Evolutionary conservation across 306 rosid genomes (phyloP), one percentile per base, ranked within the genome.

Genomic region (Cucurbita moschata): DNA sequence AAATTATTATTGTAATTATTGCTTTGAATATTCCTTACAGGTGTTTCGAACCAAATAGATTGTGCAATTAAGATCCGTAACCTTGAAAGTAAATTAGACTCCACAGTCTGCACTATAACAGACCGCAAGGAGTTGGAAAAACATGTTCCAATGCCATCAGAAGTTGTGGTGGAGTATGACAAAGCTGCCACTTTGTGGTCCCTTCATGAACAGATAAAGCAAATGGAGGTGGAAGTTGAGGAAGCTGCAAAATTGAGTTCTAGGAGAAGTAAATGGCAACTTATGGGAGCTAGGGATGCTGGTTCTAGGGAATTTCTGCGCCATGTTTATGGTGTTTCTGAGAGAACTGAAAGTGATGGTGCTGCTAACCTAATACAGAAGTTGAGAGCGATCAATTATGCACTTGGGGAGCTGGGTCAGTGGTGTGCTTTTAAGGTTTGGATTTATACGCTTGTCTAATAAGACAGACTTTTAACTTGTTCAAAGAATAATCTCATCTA

Each of bases 201-300:
- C 75, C 87, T 94, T 49, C 99, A 94, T 26, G 97, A 94, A 81
- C 99, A 89, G 86, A 87, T 94, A 82, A 94, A 91, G 81, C 91
- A 88, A 77, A 91, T 94, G 94, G 99, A 94, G 81, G 71, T 74
- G 72, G 99, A 94, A 86, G 99, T 94, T 74, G 99, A 94, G 86
- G 96, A 91, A 65, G 97, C 99, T 78, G 96, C 99, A 68, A 91
- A 94, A 79, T 85, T 83, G 26, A 94, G 99, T 78, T 91, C 95
- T 74, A 89, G 97, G 81, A 87, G 86, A 88, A 94, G 99, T 81
- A 94, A 94, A 88, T 94, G 99, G 99, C 99, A 94, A 79, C 92
- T 91, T 71, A 94, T 94, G 99, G 99, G 99, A 77, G 99, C 99
- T 65, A 94, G 99, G 87, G 99, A 91, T 85, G 99, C 99, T 66